phyloP scores from a whole-genome alignment of 176 grass and related monocot genomes.

The Triticum aestivum region IWGSC_CS_RefSeq_v2.1 NC_057795.1:406297577-406298076 shows the following conservation, averaged over 20 bases:
- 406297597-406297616: neutral
- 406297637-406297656: slow-evolving; percentile 5
- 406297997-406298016: neutral
- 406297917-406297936: slow-evolving; percentile 89
- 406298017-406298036: neutral
- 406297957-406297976: slow-evolving; percentile 2
- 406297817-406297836: slow-evolving; percentile 20
- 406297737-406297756: neutral
- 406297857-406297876: slow-evolving; percentile 79
- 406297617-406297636: neutral
- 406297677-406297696: neutral
- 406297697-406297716: neutral
- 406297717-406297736: slow-evolving; percentile 14
- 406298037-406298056: neutral
- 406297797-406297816: slow-evolving; percentile 6
- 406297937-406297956: slow-evolving; percentile 76
- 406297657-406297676: neutral
- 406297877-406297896: slow-evolving; percentile 89
- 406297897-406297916: slow-evolving; percentile 97
- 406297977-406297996: neutral
- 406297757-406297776: neutral
- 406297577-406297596: neutral
- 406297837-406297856: slow-evolving; percentile 43
- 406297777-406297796: slow-evolving; percentile 1
- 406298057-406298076: neutral